phyloP scores from a whole-genome alignment of 2,329 filamentous ascomycete genomes.

The Pseudogymnoascus sp. region DNA sequence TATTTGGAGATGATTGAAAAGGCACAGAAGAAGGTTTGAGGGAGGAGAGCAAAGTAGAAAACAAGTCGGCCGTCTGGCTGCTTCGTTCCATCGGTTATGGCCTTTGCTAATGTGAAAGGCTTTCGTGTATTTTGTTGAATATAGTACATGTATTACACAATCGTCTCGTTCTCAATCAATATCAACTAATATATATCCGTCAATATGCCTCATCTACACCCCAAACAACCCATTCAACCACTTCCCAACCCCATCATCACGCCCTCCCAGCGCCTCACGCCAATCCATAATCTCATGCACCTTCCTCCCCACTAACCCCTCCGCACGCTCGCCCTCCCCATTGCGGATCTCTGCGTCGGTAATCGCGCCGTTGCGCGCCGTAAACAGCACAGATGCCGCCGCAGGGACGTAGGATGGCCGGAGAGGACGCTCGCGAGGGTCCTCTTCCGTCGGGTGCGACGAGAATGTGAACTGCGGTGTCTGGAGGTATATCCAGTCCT shows the following conservation, averaged over 20 bases:
- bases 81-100: background rate
- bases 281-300: conserved; percentile 44
- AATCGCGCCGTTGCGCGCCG: conserved; percentile 20
- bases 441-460: conserved; percentile 49
- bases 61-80: background rate
- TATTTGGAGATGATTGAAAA: conserved; percentile 26
- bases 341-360: conserved; percentile 13
- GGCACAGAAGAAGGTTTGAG: background rate
- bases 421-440: conserved; percentile 44
- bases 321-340: background rate
- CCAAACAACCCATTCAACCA: conserved; percentile 5
- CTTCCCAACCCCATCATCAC: background rate
- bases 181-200: background rate
- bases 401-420: conserved; percentile 42
- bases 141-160: background rate
- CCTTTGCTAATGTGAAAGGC: background rate
- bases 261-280: conserved; percentile 17
- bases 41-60: background rate
- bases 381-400: conserved; percentile 30
- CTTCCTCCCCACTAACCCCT: conserved; percentile 24
- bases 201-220: background rate
- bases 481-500: conserved; percentile 74
- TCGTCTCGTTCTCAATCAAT: background rate
- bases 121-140: background rate
- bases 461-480: conserved; percentile 77